Conservation (phyloP, 2,329 filamentous ascomycete species). For the Fusarium sp. region DNA sequence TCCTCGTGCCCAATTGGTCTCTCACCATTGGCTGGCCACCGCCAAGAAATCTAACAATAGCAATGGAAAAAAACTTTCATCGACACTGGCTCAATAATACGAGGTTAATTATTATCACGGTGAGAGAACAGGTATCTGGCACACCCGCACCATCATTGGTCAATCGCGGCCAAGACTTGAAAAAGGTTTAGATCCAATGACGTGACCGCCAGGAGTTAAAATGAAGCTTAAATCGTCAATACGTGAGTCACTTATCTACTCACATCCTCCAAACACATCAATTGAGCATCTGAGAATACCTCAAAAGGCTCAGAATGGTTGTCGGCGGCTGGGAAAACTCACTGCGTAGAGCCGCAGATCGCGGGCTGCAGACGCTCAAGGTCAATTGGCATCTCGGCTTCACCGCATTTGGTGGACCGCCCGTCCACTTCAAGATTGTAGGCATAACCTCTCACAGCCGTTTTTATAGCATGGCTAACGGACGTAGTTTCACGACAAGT, state of each 20-base stretch:
- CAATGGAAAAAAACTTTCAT: too few relatives aligned
- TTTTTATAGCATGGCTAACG: neutral
- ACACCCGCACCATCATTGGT: neutral
- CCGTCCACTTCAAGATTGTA: conserved; percentile 31
- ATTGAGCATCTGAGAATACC: fast-evolving
- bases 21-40: neutral
- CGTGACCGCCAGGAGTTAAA: neutral
- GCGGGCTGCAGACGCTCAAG: conserved; percentile 4
- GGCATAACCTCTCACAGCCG: neutral
- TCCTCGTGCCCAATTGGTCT: fast-evolving
- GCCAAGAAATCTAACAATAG: neutral
- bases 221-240: neutral
- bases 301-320: neutral
- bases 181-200: conserved; percentile 7
- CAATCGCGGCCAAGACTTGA: fast-evolving
- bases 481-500: conserved; percentile 51
- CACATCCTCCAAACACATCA: fast-evolving
- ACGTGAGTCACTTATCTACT: neutral
- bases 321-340: conserved; percentile 4
- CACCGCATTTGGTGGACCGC: conserved; percentile 20
- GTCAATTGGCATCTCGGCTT: conserved; percentile 31
- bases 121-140: neutral
- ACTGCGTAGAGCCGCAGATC: neutral
- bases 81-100: neutral
- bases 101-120: neutral